Conservation (phyloP, 1,284 basidiomycete genomes). For the Naganishia sp. region DNA sequence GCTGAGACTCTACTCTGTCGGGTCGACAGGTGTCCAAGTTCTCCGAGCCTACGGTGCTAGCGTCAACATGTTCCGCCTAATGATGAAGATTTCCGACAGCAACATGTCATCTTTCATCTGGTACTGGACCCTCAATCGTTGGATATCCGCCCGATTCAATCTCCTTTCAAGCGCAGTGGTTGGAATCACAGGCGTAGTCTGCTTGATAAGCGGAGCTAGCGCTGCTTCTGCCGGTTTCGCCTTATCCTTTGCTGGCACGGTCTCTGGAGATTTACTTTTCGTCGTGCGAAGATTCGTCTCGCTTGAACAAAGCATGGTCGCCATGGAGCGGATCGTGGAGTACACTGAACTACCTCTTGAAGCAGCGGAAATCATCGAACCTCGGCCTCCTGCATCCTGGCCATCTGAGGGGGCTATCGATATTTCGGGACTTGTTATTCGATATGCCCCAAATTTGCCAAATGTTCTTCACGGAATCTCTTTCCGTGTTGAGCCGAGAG, state of each 20-base stretch:
- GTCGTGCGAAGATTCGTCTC: constrained; percentile 71
- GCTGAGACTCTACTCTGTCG: too few relatives aligned
- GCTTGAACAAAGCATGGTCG: constrained; percentile 90
- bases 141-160: constrained; percentile 67
- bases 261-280: constrained; percentile 68
- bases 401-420: constrained; percentile 72
- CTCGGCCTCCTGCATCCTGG: constrained; percentile 79
- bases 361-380: constrained; percentile 77
- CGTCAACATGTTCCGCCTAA: constrained; percentile 80
- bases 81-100: constrained; percentile 67
- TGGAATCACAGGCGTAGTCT: constrained; percentile 68
- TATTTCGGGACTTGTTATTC: constrained; percentile 72
- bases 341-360: constrained; percentile 79
- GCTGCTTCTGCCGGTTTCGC: constrained; percentile 80
- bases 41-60: constrained; percentile 41
- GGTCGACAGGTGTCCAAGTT: constrained; percentile 25
- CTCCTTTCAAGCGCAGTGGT: constrained; percentile 71
- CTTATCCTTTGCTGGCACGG: constrained; percentile 74
- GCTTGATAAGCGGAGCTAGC: constrained; percentile 70
- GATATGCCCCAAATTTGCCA: constrained; percentile 78
- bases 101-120: constrained; percentile 77
- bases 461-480: constrained; percentile 79
- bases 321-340: constrained; percentile 79
- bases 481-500: constrained; percentile 72
- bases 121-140: constrained; percentile 67